A percentile compares a stretch with the other conserved stretches of the same genome.
These are phyloP conservation scores for Tremellales sp. DNA, from an alignment of 1,284 basidiomycete genomes.

Conservation along the genomic window DNA sequence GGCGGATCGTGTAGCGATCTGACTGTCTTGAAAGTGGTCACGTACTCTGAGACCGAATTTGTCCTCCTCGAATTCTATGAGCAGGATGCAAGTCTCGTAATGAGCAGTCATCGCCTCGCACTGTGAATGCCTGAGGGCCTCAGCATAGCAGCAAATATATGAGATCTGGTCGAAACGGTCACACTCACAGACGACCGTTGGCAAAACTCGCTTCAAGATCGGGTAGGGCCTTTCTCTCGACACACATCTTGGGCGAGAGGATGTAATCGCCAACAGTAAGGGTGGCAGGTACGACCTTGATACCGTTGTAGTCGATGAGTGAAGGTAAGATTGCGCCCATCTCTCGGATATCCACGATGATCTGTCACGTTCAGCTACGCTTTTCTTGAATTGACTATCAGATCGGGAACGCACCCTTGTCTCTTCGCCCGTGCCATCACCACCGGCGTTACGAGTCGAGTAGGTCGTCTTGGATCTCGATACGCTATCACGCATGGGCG, in stretches of 20 bases:
- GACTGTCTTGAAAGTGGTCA: slow-evolving; percentile 3
- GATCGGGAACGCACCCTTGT: slow-evolving; percentile 56
- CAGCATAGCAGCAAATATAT: not conserved
- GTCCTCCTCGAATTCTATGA: slow-evolving; percentile 99
- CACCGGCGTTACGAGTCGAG: slow-evolving; percentile 82
- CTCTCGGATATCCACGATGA: slow-evolving; percentile 95
- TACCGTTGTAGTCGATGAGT: slow-evolving; percentile 74
- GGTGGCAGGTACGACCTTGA: slow-evolving; percentile 83
- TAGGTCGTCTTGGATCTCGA: slow-evolving; percentile 72
- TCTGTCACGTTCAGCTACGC: slow-evolving; percentile 51
- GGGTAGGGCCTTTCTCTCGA: slow-evolving; percentile 90
- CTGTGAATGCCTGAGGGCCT: slow-evolving; percentile 75
- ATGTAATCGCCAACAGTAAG: slow-evolving; percentile 96
- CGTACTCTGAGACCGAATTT: slow-evolving; percentile 86
- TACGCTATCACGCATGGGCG: slow-evolving; percentile 53
- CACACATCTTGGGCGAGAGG: slow-evolving; percentile 88
- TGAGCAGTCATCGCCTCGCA: slow-evolving; percentile 96
- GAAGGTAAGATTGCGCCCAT: slow-evolving; percentile 91
- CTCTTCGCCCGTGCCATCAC: slow-evolving; percentile 64
- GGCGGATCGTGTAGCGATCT: not conserved
- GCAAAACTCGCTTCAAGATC: slow-evolving; percentile 90
- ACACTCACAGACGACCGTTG: slow-evolving; percentile 79
- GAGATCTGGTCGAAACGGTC: not conserved
- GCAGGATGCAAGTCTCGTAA: slow-evolving; percentile 86
- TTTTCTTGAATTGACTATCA: not conserved